Evolutionary conservation across 352 stramenopile species (phyloP).

Genomic region (Phytophthora tubulina): DNA sequence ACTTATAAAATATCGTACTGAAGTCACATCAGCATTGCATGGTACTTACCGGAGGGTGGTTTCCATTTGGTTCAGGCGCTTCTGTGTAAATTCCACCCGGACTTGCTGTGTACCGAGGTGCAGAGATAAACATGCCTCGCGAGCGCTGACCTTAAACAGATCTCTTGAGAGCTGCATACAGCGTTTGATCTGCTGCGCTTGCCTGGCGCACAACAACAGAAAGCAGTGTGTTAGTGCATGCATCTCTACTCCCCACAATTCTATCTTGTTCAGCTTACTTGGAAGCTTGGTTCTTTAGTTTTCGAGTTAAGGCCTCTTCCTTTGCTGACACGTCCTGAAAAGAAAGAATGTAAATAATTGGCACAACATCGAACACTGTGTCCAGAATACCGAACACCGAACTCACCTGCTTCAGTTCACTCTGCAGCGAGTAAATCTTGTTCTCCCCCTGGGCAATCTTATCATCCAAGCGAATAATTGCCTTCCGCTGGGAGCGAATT

Average conservation of each 20-base stretch:
- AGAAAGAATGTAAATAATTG: conserved; percentile 10
- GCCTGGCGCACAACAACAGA: conserved; percentile 37
- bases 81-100: conserved; percentile 69
- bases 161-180: conserved; percentile 66
- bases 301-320: conserved; percentile 77
- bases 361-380: neutral
- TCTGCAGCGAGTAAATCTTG: conserved; percentile 76
- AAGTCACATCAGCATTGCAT: neutral
- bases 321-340: conserved; percentile 78
- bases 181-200: conserved; percentile 76
- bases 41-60: conserved; percentile 51
- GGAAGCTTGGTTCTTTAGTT: conserved; percentile 72
- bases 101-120: conserved; percentile 73
- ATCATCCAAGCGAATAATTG: conserved; percentile 77
- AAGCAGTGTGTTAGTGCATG: conserved; percentile 10
- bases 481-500: conserved; percentile 74
- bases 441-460: conserved; percentile 78
- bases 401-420: conserved; percentile 74
- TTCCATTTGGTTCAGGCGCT: conserved; percentile 68
- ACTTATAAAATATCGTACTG: neutral
- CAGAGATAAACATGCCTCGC: conserved; percentile 65
- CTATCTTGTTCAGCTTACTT: conserved; percentile 50
- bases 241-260: neutral
- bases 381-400: neutral
- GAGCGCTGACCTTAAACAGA: conserved; percentile 55